phyloP scores from a whole-genome alignment of 164 flowering plant species.

The grape (Vitis vinifera) region ASM3070453v1 NC_081812.1:18496501-18497000 shows the following conservation, averaged over 20 bases:
- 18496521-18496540: too few species aligned
- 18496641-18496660: conserved; percentile 42
- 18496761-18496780: conserved; percentile 35
- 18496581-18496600: too few species aligned
- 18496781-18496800: conserved; percentile 26
- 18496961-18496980: too few species aligned
- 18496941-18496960: too few species aligned
- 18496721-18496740: conserved; percentile 42
- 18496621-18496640: conserved; percentile 37
- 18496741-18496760: conserved; percentile 43
- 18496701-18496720: conserved; percentile 43
- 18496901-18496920: too few species aligned
- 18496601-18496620: too few species aligned
- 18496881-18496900: too few species aligned
- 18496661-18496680: conserved; percentile 37
- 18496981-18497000: too few species aligned
- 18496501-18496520: too few species aligned
- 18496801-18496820: conserved; percentile 23
- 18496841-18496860: conserved; percentile 22
- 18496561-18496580: too few species aligned
- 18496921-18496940: too few species aligned
- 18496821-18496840: conserved; percentile 27
- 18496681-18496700: conserved; percentile 32
- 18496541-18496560: too few species aligned
- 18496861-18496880: neutral